Percentiles rank a stretch among this genome's conserved stretches.
These are phyloP conservation scores for Tolypocladium ovalisporum DNA, from an alignment of 2,329 filamentous ascomycete species.

Conservation along the genomic window DNA sequence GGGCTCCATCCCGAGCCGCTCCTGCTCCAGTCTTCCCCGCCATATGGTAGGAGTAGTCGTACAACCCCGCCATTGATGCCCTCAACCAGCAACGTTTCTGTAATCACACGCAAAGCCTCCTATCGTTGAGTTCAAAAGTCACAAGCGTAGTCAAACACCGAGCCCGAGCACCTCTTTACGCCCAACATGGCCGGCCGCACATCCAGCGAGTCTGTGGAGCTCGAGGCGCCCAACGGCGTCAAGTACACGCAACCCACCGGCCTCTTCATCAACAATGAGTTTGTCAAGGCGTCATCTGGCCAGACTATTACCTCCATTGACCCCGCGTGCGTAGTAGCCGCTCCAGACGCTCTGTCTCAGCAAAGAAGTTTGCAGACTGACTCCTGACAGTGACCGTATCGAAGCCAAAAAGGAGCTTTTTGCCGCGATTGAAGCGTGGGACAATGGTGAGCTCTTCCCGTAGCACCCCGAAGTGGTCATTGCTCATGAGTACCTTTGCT, in stretches of 20 bases:
- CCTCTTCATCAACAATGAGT: constrained; percentile 71
- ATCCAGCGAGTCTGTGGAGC: constrained; percentile 1
- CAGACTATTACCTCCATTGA: constrained; percentile 50
- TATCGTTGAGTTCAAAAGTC: neutral
- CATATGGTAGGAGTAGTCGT: too few relatives aligned
- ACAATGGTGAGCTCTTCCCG: constrained; percentile 47
- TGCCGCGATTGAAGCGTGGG: constrained; percentile 61
- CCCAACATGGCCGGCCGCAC: neutral
- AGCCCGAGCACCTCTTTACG: neutral
- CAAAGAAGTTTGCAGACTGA: constrained; percentile 13
- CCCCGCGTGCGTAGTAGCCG: constrained; percentile 18
- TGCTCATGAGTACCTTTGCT: neutral
- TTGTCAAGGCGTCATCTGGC: constrained; percentile 48
- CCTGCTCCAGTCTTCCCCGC: neutral
- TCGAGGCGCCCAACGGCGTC: constrained; percentile 45
- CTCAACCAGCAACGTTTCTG: neutral
- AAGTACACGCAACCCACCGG: constrained; percentile 58
- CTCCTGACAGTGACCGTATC: constrained; percentile 40
- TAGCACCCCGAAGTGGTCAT: neutral
- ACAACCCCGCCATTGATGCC: neutral
- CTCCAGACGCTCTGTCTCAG: neutral
- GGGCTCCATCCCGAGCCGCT: neutral
- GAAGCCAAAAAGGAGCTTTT: constrained; percentile 46
- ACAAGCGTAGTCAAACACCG: neutral
- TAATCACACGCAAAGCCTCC: neutral